Evolutionary conservation across 805 yeast genomes (phyloP).

Genomic region (Saturnispora besseyi): DNA sequence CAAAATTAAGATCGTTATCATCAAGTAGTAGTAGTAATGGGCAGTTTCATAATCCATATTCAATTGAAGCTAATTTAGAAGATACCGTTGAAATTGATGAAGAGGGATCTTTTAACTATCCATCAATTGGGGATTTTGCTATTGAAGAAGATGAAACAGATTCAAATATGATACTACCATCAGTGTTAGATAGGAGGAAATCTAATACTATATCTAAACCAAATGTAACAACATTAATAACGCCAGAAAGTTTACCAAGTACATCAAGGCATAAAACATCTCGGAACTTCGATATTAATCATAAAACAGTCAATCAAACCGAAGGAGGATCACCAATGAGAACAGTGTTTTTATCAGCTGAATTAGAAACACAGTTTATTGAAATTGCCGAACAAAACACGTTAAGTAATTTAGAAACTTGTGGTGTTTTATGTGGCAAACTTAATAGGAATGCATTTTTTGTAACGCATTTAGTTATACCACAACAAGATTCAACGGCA

Average conservation of each 20-base stretch:
- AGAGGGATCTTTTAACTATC: constrained; percentile 10
- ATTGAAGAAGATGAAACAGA: constrained; percentile 10
- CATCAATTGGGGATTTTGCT: constrained; percentile 13
- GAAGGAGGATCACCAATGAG: constrained; percentile 52
- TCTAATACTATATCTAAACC: background rate
- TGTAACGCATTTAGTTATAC: constrained; percentile 52
- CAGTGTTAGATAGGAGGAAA: background rate
- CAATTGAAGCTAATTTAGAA: constrained; percentile 4
- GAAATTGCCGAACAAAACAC: constrained; percentile 44
- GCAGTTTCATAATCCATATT: background rate
- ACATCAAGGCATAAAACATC: background rate
- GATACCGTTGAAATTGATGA: background rate
- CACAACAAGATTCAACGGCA: constrained; percentile 52
- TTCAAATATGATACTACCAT: background rate
- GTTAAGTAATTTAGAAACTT: constrained; percentile 43
- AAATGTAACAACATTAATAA: background rate
- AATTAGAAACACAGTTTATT: constrained; percentile 36
- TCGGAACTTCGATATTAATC: constrained; percentile 19
- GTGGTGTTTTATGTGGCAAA: constrained; percentile 59
- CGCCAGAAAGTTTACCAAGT: background rate
- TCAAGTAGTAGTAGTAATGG: constrained; percentile 8
- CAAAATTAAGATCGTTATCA: constrained; percentile 20
- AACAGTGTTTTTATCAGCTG: constrained; percentile 40
- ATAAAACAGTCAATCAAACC: constrained; percentile 35
- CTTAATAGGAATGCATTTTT: constrained; percentile 54